Percentiles rank a stretch among this genome's conserved stretches.
Evolutionary conservation across 139 green algal species (phyloP).

Genomic region (Chlorella ohadii): DNA sequence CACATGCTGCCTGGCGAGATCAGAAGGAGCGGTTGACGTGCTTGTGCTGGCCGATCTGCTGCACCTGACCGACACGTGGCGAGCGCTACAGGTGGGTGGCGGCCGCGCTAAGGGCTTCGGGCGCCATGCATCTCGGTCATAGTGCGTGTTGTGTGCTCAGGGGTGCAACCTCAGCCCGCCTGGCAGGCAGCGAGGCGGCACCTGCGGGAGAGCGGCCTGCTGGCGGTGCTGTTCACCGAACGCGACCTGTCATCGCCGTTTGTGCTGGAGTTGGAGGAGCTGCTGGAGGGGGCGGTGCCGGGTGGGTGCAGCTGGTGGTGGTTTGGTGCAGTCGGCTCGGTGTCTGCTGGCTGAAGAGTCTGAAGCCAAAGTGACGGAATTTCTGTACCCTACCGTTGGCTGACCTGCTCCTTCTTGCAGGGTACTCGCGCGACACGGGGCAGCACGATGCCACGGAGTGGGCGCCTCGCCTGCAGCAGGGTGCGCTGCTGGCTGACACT

Average conservation of each 20-base stretch:
- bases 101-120: too few relatives aligned
- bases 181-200: slow-evolving; percentile 10
- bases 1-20: slow-evolving; percentile 7
- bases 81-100: slow-evolving; percentile 16
- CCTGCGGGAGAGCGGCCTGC: not conserved
- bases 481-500: not conserved
- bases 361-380: too few relatives aligned
- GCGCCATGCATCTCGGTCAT: too few relatives aligned
- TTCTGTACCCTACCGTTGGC: too few relatives aligned
- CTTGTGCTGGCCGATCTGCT: slow-evolving; percentile 4
- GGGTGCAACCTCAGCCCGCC: too few relatives aligned
- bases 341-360: too few relatives aligned
- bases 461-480: slow-evolving; percentile 1
- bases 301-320: not conserved
- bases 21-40: not conserved
- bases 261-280: slow-evolving; percentile 16
- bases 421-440: slow-evolving; percentile 9
- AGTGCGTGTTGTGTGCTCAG: too few relatives aligned
- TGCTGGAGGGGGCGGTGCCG: slow-evolving; percentile 1
- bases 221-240: not conserved
- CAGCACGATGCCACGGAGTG: slow-evolving; percentile 15
- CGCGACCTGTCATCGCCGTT: not conserved
- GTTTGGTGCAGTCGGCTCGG: too few relatives aligned
- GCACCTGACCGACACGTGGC: slow-evolving; percentile 8
- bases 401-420: too few relatives aligned